A percentile compares a stretch with the other conserved stretches of the same genome.
phyloP scores from a whole-genome alignment of 2,329 filamentous ascomycete genomes.

The Talaromyces albobiverticillius region DNA sequence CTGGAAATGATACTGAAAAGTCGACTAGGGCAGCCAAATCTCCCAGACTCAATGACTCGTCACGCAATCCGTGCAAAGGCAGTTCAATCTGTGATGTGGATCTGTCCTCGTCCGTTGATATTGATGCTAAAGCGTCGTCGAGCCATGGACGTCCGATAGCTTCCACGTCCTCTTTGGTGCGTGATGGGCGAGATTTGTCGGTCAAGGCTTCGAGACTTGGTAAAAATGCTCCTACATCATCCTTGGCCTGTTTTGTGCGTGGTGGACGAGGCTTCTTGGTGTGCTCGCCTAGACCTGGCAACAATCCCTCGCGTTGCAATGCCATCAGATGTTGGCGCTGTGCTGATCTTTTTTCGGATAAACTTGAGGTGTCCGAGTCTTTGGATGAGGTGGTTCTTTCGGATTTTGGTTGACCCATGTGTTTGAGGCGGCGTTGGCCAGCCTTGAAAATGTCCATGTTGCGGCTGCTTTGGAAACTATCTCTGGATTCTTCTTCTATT shows the following conservation, averaged over 20 bases:
- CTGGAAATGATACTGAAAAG: conserved; percentile 24
- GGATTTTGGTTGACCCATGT: conserved; percentile 30
- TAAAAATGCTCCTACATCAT: conserved; percentile 21
- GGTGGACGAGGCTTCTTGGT: conserved; percentile 23
- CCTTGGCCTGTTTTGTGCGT: conserved; percentile 21
- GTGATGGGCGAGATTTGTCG: conserved; percentile 25
- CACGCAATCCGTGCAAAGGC: conserved; percentile 17
- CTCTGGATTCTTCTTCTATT: neutral
- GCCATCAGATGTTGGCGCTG: conserved; percentile 26
- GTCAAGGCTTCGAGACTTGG: conserved; percentile 5
- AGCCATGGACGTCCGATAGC: conserved; percentile 38
- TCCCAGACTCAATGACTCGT: conserved; percentile 25
- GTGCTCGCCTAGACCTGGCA: conserved; percentile 12
- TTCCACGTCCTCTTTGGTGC: conserved; percentile 33
- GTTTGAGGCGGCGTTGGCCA: conserved; percentile 34
- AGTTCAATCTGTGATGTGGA: conserved; percentile 19
- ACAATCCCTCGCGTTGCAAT: conserved; percentile 30
- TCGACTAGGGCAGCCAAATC: conserved; percentile 34
- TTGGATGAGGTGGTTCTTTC: conserved; percentile 6
- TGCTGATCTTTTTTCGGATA: conserved; percentile 15
- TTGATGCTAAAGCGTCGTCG: conserved; percentile 23
- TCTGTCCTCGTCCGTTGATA: conserved; percentile 10
- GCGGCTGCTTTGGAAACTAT: conserved; percentile 11
- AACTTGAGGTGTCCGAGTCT: conserved; percentile 6
- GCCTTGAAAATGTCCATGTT: conserved; percentile 28